Base-by-base conservation (phyloP, 2,329 filamentous ascomycete genomes). In the Cladosporium sp. region DNA sequence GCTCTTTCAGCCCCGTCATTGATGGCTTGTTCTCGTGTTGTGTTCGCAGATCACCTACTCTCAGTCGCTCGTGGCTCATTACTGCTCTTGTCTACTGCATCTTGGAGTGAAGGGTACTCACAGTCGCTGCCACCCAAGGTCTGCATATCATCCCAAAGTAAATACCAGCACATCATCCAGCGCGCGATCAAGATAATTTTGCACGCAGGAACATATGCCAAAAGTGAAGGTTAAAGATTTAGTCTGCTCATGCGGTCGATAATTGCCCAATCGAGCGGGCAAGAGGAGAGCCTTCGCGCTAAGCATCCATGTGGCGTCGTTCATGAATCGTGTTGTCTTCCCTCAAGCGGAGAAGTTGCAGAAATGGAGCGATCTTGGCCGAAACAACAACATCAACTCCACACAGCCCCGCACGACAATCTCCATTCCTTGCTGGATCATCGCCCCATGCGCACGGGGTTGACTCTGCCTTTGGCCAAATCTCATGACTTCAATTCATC, bases 401-500 rank as follows among this genome's bases (percentile, higher is more conserved):
- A 41, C 45, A 34, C 15, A 39, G 36, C 45, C 45, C 45, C 39
- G 45, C 45, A 48, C 45, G 18, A 41, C 44, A 48, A 48, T 48
- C 45, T 48, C 45, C 37, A 48, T 32, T 29, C 45, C 45, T 32
- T 48, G 45, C 45, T 17, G 40, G 45, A 48, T 48, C 37, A 27
- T 48, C n/a, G n/a, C n/a, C n/a, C 45, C 45, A 41, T 36, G 37
- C 32, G 32, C 45, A 24, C 45, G 45, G 45, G 22, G 45, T 37
- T 13, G 22, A 22, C 18, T 48, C 45, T 48, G 37, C 40, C 45
- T 48, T 48, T 17, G 38, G 24, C 29, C 45, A 17, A n/a, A 12
- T 27, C 45, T 19, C 45, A 48, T 48, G 45, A 48, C 45, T 48
- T 37, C 37, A 48, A 15, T n/a, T 22, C 37, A 17, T 13, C 8